A percentile compares a stretch with the other conserved stretches of the same genome.
These are phyloP conservation scores for Macroventuria anomochaeta DNA, from an alignment of 2,329 filamentous ascomycete species.

Conservation along the genomic window DNA sequence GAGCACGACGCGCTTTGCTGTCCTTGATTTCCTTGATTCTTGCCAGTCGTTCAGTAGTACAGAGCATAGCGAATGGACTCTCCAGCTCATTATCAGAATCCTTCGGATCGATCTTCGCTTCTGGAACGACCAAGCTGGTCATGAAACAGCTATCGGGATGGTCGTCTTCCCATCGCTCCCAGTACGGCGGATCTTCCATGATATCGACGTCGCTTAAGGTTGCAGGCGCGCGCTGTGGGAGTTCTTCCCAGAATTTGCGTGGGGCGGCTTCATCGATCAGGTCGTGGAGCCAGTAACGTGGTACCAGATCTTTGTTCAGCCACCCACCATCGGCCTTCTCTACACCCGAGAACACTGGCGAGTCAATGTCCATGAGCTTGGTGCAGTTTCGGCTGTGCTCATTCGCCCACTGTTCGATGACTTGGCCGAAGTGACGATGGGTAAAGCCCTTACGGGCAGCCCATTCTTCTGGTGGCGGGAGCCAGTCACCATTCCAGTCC, in stretches of 20 bases:
- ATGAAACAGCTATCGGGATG: conserved; percentile 19
- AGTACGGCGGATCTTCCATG: conserved; percentile 33
- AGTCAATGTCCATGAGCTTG: conserved; percentile 13
- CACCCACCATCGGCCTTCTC: background rate
- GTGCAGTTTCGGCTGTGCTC: conserved; percentile 18
- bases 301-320: conserved; percentile 34
- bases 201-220: conserved; percentile 35
- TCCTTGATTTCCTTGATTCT: conserved; percentile 18
- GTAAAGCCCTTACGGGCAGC: conserved; percentile 42
- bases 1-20: conserved; percentile 11
- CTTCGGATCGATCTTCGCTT: conserved; percentile 27
- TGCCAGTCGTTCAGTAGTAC: conserved; percentile 14
- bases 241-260: conserved; percentile 35
- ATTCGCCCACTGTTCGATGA: conserved; percentile 44
- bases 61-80: conserved; percentile 10
- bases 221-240: conserved; percentile 28
- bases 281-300: conserved; percentile 37
- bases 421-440: conserved; percentile 41
- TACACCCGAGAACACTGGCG: conserved; percentile 7
- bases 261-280: conserved; percentile 33
- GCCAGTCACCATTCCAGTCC: conserved; percentile 56
- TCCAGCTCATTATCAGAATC: conserved; percentile 25
- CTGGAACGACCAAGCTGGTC: conserved; percentile 26
- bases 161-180: conserved; percentile 36
- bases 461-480: conserved; percentile 58